Evolutionary conservation across 371 early-diverging fungal genomes (phyloP).

Genomic region (Conidiobolus incongruus): DNA sequence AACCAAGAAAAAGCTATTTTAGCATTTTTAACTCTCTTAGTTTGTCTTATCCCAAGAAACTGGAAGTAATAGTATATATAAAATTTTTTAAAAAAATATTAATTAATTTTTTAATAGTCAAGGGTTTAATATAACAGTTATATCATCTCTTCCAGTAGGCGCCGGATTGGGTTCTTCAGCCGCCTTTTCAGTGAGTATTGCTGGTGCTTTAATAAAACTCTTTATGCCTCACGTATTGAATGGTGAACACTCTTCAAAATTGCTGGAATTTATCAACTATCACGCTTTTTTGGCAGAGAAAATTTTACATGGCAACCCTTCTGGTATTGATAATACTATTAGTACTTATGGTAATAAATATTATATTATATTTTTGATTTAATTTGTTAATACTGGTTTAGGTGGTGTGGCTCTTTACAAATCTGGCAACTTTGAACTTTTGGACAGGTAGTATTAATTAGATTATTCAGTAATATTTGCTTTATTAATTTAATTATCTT

Average conservation of each 20-base stretch:
- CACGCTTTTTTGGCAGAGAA: constrained; percentile 82
- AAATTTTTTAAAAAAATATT: too few species aligned
- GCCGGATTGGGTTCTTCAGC: constrained; percentile 94
- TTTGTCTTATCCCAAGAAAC: constrained; percentile 8
- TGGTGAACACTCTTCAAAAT: not conserved
- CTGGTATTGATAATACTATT: constrained; percentile 85
- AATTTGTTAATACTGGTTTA: constrained; percentile 2
- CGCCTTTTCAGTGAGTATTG: constrained; percentile 58
- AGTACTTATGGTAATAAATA: constrained; percentile 55
- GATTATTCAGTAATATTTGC: not conserved
- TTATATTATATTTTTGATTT: not conserved
- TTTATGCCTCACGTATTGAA: constrained; percentile 12
- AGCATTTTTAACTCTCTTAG: constrained; percentile 18
- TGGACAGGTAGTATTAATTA: not conserved
- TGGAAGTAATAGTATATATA: not conserved
- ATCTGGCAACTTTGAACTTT: too few species aligned
- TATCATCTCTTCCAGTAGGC: constrained; percentile 76
- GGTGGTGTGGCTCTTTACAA: too few species aligned
- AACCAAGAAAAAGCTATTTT: constrained; percentile 12
- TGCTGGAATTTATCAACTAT: constrained; percentile 33
- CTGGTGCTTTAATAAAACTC: constrained; percentile 42
- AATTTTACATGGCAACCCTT: constrained; percentile 87
- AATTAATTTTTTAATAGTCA: too few species aligned
- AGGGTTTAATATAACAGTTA: constrained; percentile 33
- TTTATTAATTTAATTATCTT: not conserved